phyloP scores from a whole-genome alignment of 2,329 filamentous ascomycete species.

The Microcera coccophila region DNA sequence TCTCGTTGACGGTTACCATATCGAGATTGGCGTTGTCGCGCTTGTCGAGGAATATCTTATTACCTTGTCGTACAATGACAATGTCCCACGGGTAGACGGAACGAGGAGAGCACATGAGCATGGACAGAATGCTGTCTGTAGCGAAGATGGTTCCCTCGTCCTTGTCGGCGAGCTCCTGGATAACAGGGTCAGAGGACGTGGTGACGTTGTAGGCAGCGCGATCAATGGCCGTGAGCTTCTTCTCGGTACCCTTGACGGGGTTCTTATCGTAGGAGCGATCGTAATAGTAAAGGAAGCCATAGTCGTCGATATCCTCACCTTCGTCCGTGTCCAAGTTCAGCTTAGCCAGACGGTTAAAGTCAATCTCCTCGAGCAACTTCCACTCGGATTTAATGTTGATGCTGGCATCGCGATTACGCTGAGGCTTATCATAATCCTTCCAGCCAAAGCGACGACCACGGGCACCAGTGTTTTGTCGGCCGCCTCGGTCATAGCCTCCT shows the following conservation, averaged over 20 bases:
- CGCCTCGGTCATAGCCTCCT: constrained; percentile 66
- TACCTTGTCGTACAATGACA: constrained; percentile 84
- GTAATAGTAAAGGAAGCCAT: constrained; percentile 98
- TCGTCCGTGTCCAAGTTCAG: constrained; percentile 93
- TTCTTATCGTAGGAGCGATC: constrained; percentile 93
- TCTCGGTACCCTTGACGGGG: constrained; percentile 82
- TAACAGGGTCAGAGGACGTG: constrained; percentile 90
- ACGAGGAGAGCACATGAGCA: constrained; percentile 97
- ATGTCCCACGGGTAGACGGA: constrained; percentile 99
- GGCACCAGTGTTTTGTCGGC: constrained; percentile 62
- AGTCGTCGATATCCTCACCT: constrained; percentile 90
- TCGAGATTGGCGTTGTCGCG: constrained; percentile 91
- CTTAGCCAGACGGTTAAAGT: constrained; percentile 92
- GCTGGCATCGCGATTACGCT: constrained; percentile 91
- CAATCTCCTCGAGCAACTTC: constrained; percentile 95
- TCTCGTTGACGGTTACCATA: constrained; percentile 98
- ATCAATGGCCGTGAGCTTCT: constrained; percentile 83
- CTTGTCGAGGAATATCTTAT: constrained; percentile 99
- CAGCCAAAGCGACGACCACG: constrained; percentile 89
- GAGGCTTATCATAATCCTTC: constrained; percentile 98
- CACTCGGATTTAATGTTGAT: constrained; percentile 96
- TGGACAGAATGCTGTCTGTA: constrained; percentile 94
- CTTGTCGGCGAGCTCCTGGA: constrained; percentile 94
- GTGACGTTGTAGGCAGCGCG: constrained; percentile 98
- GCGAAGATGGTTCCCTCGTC: constrained; percentile 96